These are phyloP conservation scores for Carnegiea gigantea DNA, from an alignment of 179 eudicot genomes.

Conservation along the genomic window DNA sequence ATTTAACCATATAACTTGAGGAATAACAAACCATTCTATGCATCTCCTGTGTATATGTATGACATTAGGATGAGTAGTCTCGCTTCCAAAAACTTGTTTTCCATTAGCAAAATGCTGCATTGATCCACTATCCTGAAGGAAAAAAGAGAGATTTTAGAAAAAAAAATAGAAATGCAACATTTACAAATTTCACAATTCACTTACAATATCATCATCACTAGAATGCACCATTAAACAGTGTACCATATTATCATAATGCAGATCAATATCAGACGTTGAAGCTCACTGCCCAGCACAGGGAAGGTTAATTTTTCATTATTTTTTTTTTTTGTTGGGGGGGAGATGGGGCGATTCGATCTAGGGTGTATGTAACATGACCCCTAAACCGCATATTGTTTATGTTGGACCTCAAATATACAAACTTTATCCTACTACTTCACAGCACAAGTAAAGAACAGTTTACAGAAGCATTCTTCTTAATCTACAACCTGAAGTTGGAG, in stretches of 20 bases:
- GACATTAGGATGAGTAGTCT: slow-evolving; percentile 39
- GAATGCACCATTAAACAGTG: background rate
- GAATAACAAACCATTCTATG: slow-evolving; percentile 68
- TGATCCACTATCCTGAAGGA: slow-evolving; percentile 59
- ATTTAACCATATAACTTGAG: background rate
- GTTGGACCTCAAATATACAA: background rate
- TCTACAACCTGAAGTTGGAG: background rate
- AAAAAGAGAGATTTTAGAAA: background rate
- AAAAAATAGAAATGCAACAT: background rate
- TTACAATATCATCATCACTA: background rate
- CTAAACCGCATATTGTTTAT: background rate
- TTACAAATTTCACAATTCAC: background rate
- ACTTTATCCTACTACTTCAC: background rate
- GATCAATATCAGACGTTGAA: background rate
- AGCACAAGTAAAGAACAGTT: background rate
- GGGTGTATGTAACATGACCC: background rate
- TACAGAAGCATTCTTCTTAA: background rate
- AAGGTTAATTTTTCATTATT: too few relatives aligned
- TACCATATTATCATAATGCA: background rate
- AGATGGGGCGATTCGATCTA: too few relatives aligned
- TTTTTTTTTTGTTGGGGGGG: too few relatives aligned
- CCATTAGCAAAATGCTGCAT: slow-evolving; percentile 76
- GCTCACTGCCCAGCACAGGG: too few relatives aligned
- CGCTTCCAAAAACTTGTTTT: slow-evolving; percentile 53
- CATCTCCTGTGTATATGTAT: slow-evolving; percentile 74